phyloP scores from a whole-genome alignment of 2,329 filamentous ascomycete genomes.

The Talaromyces sp. region DNA sequence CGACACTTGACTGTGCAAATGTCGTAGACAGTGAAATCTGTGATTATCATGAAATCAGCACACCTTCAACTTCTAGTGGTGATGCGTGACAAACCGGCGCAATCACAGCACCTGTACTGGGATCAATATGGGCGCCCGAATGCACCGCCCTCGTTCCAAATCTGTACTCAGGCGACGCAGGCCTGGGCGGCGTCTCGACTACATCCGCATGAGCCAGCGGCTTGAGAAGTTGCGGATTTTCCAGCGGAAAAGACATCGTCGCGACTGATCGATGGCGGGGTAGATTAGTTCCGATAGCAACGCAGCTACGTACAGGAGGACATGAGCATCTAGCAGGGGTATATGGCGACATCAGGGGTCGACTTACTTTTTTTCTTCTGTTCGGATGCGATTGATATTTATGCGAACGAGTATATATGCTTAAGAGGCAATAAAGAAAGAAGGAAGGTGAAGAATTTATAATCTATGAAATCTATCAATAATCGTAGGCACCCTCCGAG shows the following conservation, averaged over 20 bases:
- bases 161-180: conserved; percentile 68
- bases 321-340: not conserved
- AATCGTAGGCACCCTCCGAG: not conserved
- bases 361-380: not conserved
- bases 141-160: conserved; percentile 96
- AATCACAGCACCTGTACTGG: conserved; percentile 89
- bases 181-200: conserved; percentile 69
- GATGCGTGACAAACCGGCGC: conserved; percentile 53
- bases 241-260: conserved; percentile 22
- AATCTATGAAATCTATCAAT: not conserved
- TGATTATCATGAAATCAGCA: not conserved
- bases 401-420: not conserved
- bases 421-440: not conserved
- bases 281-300: not conserved
- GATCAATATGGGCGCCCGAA: conserved; percentile 86
- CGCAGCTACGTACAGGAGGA: not conserved
- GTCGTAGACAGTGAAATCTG: conserved; percentile 93
- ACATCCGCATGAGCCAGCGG: conserved; percentile 15
- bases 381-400: not conserved
- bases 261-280: conserved; percentile 1
- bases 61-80: not conserved
- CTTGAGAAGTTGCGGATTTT: conserved; percentile 20
- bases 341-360: conserved; percentile 2
- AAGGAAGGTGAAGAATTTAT: not conserved
- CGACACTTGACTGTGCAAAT: conserved; percentile 85